Conservation (phyloP, 1,139 yeast species). For the Wickerhamomyces sp. region DNA sequence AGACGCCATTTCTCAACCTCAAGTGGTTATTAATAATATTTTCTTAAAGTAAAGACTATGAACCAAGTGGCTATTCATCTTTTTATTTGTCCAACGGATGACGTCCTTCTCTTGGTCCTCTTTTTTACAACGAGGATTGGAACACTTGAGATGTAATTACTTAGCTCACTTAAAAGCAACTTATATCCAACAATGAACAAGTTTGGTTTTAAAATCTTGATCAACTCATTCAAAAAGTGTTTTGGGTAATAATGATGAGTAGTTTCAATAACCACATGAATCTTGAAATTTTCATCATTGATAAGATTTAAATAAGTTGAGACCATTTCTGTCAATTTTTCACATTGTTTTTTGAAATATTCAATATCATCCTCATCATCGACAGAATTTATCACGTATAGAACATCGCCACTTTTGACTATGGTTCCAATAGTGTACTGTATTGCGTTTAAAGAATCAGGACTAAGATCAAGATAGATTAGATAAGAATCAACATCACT, state of each 20-base stretch:
- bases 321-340: slow-evolving; percentile 19
- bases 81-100: not conserved
- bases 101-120: slow-evolving; percentile 55
- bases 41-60: no score
- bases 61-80: no score
- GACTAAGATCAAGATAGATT: slow-evolving; percentile 15
- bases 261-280: slow-evolving; percentile 21
- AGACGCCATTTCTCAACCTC: no score
- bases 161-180: slow-evolving; percentile 30
- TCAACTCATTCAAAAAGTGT: slow-evolving; percentile 76
- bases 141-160: slow-evolving; percentile 72
- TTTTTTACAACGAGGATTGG: slow-evolving; percentile 91
- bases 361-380: slow-evolving; percentile 51
- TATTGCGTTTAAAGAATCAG: slow-evolving; percentile 80
- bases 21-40: no score
- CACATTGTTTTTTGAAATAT: slow-evolving; percentile 24
- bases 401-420: slow-evolving; percentile 75
- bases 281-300: slow-evolving; percentile 14
- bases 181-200: slow-evolving; percentile 74
- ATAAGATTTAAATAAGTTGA: slow-evolving; percentile 11
- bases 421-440: slow-evolving; percentile 91
- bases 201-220: slow-evolving; percentile 78
- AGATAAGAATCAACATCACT: slow-evolving; percentile 13
- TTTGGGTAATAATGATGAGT: slow-evolving; percentile 74
- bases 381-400: slow-evolving; percentile 73